A percentile compares a stretch with the other conserved stretches of the same genome.
Conservation (phyloP, 441 rosid genomes). For the Bocquillonia castaneifolia region DNA sequence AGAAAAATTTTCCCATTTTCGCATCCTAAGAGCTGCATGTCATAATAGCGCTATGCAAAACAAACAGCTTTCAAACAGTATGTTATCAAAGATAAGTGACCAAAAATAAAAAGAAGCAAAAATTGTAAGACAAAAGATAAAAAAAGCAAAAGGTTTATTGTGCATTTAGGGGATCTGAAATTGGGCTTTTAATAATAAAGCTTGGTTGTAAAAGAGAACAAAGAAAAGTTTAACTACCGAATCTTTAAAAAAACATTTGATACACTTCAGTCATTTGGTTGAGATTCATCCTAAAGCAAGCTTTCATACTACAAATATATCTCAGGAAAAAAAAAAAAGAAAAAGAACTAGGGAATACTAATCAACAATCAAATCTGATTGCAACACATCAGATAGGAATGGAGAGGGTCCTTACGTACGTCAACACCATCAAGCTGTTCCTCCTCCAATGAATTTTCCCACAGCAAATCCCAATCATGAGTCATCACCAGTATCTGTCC, state of each 20-base stretch:
- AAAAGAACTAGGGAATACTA: not conserved
- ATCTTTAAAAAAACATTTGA: not conserved
- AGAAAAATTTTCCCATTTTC: not conserved
- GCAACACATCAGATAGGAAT: slow-evolving; percentile 16
- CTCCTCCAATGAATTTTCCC: slow-evolving; percentile 51
- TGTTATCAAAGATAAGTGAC: not conserved
- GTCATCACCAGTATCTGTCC: slow-evolving; percentile 86
- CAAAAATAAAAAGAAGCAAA: not conserved
- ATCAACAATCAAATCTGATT: not conserved
- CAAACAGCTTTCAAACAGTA: not conserved
- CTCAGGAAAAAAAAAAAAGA: not conserved
- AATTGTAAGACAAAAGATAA: not conserved
- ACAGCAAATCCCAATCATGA: slow-evolving; percentile 90
- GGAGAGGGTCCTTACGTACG: slow-evolving; percentile 74
- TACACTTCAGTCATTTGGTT: not conserved
- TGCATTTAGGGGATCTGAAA: not conserved
- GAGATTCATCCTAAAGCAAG: not conserved
- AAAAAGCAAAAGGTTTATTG: not conserved
- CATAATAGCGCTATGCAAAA: not conserved
- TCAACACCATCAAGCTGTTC: slow-evolving; percentile 57
- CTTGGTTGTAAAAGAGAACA: not conserved
- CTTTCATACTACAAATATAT: not conserved
- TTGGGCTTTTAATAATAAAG: not conserved
- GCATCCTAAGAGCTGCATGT: not conserved
- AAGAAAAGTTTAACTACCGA: not conserved